Evolutionary conservation across 352 stramenopile genomes (phyloP), one percentile per base, ranked within the genome.

Genomic region (Phytophthora agathidicida): DNA sequence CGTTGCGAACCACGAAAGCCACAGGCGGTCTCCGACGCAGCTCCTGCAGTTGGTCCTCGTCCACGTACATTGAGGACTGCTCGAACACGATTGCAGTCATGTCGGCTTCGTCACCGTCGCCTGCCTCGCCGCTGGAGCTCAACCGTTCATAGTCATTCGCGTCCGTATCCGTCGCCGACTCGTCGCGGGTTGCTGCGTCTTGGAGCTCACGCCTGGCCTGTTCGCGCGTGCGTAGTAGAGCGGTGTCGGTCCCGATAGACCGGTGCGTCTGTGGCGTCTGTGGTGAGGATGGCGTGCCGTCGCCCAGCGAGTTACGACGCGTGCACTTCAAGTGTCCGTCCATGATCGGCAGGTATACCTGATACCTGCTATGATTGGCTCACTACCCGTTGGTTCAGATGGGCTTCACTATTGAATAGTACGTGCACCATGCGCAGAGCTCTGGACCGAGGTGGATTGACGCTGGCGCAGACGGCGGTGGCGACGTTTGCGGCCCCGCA

Each of bases 381-480:
- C n/a, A n/a, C n/a, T n/a, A n/a, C n/a, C n/a, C n/a, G n/a, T n/a
- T n/a, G n/a, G n/a, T n/a, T n/a, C n/a, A n/a, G n/a, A 27, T 26
- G 5, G 19, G 14, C 14, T 22, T 27, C 23, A 33, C 8, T 27
- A 33, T 37, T 13, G n/a, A 28, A 27, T 60, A 39, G 22, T 16
- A 16, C 9, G 24, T 22, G 6, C 1, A 24, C 2, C 8, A 91
- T 91, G 82, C 73, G 77, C 38, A 63, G 17, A 45, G 82, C 73
- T 35, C 52, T 91, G 37, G 50, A 60, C 31, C 68, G 61, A 23
- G 70, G 60, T 27, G 80, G 76, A 5, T 46, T 93, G 37, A 53
- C 55, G 65, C 75, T 93, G 13, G 55, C 59, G 33, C 79, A 89
- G 71, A 91, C 78, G 36, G 75, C 80, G 7, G 86, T 94, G 35